Base-by-base conservation (phyloP, 2,329 filamentous ascomycete species). In the Cercospora sojina region DNA sequence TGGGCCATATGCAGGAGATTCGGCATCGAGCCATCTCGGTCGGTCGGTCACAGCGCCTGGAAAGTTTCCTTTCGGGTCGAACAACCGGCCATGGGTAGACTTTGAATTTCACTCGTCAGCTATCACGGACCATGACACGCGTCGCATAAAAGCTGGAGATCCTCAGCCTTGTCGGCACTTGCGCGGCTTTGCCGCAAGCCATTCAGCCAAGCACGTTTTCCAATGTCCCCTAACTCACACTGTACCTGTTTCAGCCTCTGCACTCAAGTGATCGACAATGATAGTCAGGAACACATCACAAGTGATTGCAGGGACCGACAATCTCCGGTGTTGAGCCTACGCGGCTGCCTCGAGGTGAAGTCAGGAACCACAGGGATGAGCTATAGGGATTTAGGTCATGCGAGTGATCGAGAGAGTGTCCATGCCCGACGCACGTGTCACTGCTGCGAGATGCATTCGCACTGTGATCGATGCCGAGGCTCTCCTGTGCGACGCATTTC, bases 351-450 rank as follows among this genome's bases (percentile, higher is more conserved):
- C 29, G 53, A 27, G 27, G 38, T 23, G 32, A 18, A 57, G 27
- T 60, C 64, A 65, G 64, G 57, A 61, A 65, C 58, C 18, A 35
- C 57, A 60, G 38, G 64, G 58, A 64, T 64, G 62, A 53, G 55
- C 35, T 47, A 38, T 31, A 13, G 6, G n/a, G 3, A 51, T 31
- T 6, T 20, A 10, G 53, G 41, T 18, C 6, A 12, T 16, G 29
- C 51, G 27, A 31, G 10, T 29, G 43, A 27, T 20, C 35, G 32
- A 23, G 12, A 25, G 23, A 16, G 9, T 10, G 38, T 59, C n/a
- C 23, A 23, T 12, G 56, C 23, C 43, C 12, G 18, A 38, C 23
- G 27, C 49, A 47, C 32, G 25, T 53, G 32, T 32, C 13, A n/a
- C 9, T 25, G 9, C 27, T 23, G 32, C 31, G 41, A 23, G 13